A percentile compares a stretch with the other conserved stretches of the same genome.
Evolutionary conservation across 2,329 filamentous ascomycete species (phyloP).

Genomic region (Penicillium decumbens): DNA sequence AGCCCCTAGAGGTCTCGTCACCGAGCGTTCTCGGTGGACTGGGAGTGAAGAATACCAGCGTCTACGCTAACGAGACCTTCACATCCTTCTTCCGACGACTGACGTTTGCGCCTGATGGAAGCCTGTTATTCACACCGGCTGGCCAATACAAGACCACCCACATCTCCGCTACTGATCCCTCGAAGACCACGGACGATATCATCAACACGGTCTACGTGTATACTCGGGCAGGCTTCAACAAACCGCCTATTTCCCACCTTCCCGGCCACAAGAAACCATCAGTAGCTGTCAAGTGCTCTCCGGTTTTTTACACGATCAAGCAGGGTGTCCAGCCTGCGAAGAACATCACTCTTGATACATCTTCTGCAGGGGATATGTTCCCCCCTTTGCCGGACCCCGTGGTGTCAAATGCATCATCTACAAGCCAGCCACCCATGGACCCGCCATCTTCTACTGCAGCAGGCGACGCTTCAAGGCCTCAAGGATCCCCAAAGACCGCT

Average conservation of each 20-base stretch:
- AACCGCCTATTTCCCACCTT: conserved; percentile 88
- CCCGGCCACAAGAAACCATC: conserved; percentile 98
- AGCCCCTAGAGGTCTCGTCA: conserved; percentile 86
- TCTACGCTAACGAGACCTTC: conserved; percentile 94
- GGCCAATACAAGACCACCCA: conserved; percentile 88
- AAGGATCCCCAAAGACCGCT: conserved; percentile 49
- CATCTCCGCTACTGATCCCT: conserved; percentile 59
- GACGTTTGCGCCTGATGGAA: conserved; percentile 92
- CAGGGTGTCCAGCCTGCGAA: conserved; percentile 65
- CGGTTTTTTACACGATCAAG: conserved; percentile 77
- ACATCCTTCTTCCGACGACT: conserved; percentile 94
- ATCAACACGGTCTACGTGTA: conserved; percentile 99
- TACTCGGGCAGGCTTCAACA: conserved; percentile 91
- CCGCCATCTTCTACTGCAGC: conserved; percentile 55
- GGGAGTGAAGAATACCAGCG: conserved; percentile 74
- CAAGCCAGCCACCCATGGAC: conserved; percentile 62
- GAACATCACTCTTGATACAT: conserved; percentile 92
- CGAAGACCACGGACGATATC: conserved; percentile 74
- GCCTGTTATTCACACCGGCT: conserved; percentile 85
- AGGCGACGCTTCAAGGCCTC: conserved; percentile 50
- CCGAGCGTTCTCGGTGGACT: conserved; percentile 59
- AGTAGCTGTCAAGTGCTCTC: conserved; percentile 90
- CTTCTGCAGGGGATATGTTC: conserved; percentile 78
- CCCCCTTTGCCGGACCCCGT: conserved; percentile 78
- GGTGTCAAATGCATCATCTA: conserved; percentile 47